Base-by-base conservation (phyloP, 2,329 filamentous ascomycete genomes). In the Orbilia quercus region DNA sequence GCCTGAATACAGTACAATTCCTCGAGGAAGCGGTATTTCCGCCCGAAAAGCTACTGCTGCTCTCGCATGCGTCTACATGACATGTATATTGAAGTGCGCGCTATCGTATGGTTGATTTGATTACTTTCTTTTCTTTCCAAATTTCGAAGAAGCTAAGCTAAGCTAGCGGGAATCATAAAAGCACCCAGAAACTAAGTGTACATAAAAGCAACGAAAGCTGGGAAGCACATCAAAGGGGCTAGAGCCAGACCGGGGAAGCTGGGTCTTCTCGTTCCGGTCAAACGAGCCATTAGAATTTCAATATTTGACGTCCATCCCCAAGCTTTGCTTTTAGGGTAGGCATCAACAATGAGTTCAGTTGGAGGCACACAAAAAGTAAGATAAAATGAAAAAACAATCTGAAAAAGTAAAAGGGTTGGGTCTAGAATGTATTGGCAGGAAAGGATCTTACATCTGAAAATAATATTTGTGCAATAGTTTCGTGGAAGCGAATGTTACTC, bases 191-290 rank as follows among this genome's bases (percentile, higher is more conserved):
- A n/a, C n/a, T n/a, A n/a, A n/a, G n/a, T n/a, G n/a, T n/a, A n/a
- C n/a, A n/a, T n/a, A n/a, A n/a, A n/a, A n/a, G n/a, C n/a, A n/a
- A n/a, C n/a, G n/a, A 31, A 4, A 31, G 28, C 28, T 31, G 9
- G 28, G 40, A 48, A 59, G 11, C 4, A 58, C 25, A 14, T 22
- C 25, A 25, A 53, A 59, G 48, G 18, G 4, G 31, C 9, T 36
- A 0, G n/a, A 16, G 16, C 38, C 45, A 36, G 50, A n/a, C n/a
- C 50, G 57, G 66, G 58, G 50, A 51, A 58, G 42, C 42, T 63
- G 50, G 65, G 51, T 71, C 20, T 71, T 64, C 66, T 71, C 51
- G 58, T 71, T 71, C 66, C 66, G 66, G 66, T 25, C 44, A 55
- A 51, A 48, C 62, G 57, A 57, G 20, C 38, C 51, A 31, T 31